A percentile compares a stretch with the other conserved stretches of the same genome.
These are phyloP conservation scores for Garcia nutans DNA, from an alignment of 345 rosid species.

Conservation along the genomic window DNA sequence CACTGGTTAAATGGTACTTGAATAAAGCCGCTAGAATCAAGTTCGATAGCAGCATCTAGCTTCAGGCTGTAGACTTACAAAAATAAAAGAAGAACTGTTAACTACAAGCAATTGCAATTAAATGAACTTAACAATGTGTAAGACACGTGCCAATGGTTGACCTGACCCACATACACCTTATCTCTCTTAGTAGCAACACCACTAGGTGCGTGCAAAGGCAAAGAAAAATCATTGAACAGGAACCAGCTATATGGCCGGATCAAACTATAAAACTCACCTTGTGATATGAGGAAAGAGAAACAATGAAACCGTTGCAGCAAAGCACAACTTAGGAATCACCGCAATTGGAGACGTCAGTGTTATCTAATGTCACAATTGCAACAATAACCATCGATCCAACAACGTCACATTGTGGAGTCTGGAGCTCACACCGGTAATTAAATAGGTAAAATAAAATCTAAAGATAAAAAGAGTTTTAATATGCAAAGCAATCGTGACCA, in stretches of 20 bases:
- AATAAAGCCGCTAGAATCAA: constrained; percentile 89
- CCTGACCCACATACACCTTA: background rate
- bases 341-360: constrained; percentile 69
- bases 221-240: no score
- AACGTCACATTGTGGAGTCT: constrained; percentile 76
- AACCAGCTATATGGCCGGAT: no score
- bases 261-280: constrained; percentile 40
- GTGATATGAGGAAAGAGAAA: constrained; percentile 76
- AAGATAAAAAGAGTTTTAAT: no score
- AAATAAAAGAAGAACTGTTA: background rate
- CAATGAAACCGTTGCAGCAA: constrained; percentile 65
- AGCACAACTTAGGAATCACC: constrained; percentile 92
- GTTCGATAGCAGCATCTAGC: constrained; percentile 60
- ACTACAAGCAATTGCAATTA: background rate
- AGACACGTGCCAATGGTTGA: background rate
- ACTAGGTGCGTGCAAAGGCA: background rate
- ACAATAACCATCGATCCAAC: constrained; percentile 89
- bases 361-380: constrained; percentile 59
- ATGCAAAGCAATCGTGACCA: no score
- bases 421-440: constrained; percentile 68
- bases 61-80: constrained; percentile 59
- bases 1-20: constrained; percentile 77
- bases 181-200: background rate
- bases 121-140: background rate
- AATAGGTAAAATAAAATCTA: no score